Base-by-base conservation (phyloP, 805 yeast genomes). In the Candida jianshihensis region DNA sequence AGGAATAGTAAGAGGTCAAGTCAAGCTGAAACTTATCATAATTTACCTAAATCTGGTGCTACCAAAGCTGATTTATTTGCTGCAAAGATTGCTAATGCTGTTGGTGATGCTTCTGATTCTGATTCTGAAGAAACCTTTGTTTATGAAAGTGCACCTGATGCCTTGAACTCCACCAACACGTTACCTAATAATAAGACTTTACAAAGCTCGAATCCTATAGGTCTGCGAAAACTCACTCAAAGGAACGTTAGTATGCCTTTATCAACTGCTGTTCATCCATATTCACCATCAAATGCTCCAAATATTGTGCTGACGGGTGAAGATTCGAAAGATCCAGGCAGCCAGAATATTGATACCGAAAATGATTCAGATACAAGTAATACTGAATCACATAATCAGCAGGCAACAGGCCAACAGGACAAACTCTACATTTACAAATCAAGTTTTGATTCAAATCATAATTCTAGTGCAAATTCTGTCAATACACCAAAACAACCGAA, bases 41-140 rank as follows among this genome's bases (percentile, higher is more conserved):
- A 47, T 24, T 43, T 47, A 8, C 21, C 44, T 4, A 41, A 49
- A 20, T 52, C 60, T 19, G 59, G 57, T 16, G 53, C 86, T 4
- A 78, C 95, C 7, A 73, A 88, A 52, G 92, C 96, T 0, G 97
- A 89, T 53, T 76, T 87, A 41, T 92, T 92, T 59, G 97, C 97
- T 9, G 97, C 97, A 0, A 84, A 82, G 48, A 68, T 92, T 42
- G 97, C 96, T 8, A 81, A 87, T 38, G 97, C 97, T 1, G 94
- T 90, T 4, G 95, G 83, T 44, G 96, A 87, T 48, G 89, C 77
- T 30, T 86, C 83, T 42, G 77, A 83, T 28, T 80, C 89, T 24
- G 97, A 89, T 56, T 78, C 88, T 19, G 96, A 89, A 48, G 98
- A 92, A 57, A 87, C 95, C 2, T 90, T 92, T 68, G 96, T 90